Evolutionary conservation across 345 rosid genomes (phyloP), one percentile per base, ranked within the genome.

Genomic region (Camelina neglecta): DNA sequence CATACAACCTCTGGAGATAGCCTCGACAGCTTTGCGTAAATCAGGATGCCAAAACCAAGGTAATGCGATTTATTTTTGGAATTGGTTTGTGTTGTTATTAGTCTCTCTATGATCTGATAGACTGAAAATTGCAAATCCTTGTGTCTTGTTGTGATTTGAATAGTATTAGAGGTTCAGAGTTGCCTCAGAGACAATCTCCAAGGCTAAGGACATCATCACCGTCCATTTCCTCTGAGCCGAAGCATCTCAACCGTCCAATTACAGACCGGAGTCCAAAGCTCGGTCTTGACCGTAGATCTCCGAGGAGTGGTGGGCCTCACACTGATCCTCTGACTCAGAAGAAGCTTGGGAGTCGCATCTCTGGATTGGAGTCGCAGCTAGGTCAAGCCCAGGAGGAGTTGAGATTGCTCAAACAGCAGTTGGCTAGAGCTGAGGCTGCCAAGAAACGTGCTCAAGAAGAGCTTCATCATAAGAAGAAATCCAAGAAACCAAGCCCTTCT

Each of bases 371-470:
- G 77, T 85, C 90, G 75, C 97, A 93, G 76, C 90, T 93, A 38
- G 91, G 91, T 70, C 93, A 89, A 72, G 98, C 97, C 24, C 96
- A 88, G 63, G 82, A 78, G 6, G 97, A 91, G 87, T 83, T 93
- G 39, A 93, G 89, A 85, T 67, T 49, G 78, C 81, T 93, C 65
- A 93, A 91, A 81, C 82, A 83, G 7, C 97, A 89, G 83, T 77
- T 93, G 81, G 82, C 55, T 50, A 87, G 84, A 38, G 93, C 93
- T 2, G 96, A 89, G 72, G 86, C 93, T 75, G 94, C 94, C 63
- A 93, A 87, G 86, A 88, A 84, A 56, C 87, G 86, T 57, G 96
- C 90, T 63, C 87, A 87, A 75, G 84, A 81, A 53, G 83, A 85
- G 78, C 73, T 88, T 64, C 81, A 81, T 64, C 81, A 81, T 59